These are phyloP conservation scores for Phaffia tasmanica DNA, from an alignment of 768 basidiomycete species.

Conservation along the genomic window DNA sequence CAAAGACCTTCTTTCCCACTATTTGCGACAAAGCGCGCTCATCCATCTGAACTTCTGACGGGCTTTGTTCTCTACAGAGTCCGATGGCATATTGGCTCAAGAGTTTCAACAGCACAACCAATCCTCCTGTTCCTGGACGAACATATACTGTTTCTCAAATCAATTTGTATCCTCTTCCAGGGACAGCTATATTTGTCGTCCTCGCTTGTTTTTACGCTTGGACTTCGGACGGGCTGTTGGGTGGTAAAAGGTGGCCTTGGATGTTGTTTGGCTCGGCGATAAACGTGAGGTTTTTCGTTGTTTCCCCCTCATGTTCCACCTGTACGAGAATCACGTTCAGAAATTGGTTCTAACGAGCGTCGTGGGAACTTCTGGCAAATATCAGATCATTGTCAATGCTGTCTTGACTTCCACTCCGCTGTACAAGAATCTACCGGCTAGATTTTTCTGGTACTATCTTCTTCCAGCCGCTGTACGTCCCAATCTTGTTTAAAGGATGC, in stretches of 20 bases:
- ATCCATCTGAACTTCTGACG: neutral
- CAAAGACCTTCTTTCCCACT: neutral
- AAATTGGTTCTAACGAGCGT: too few relatives aligned
- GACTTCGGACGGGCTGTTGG: neutral
- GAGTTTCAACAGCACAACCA: slow-evolving; percentile 5
- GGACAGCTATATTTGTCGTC: slow-evolving; percentile 6
- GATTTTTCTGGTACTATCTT: slow-evolving; percentile 2
- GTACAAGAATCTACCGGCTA: neutral
- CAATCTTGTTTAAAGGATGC: too few relatives aligned
- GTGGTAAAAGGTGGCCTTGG: slow-evolving; percentile 5
- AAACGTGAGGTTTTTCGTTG: too few relatives aligned
- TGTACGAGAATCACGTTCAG: too few relatives aligned
- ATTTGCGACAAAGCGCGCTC: neutral
- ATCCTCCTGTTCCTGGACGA: slow-evolving; percentile 8
- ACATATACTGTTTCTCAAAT: slow-evolving; percentile 9
- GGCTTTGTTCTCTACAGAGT: neutral
- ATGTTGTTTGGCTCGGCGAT: neutral
- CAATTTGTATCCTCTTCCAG: slow-evolving; percentile 7
- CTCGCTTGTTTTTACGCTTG: slow-evolving; percentile 1
- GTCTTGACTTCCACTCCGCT: slow-evolving; percentile 8
- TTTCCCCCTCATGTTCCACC: too few relatives aligned
- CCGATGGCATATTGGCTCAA: slow-evolving; percentile 20
- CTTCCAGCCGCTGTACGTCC: slow-evolving; percentile 5
- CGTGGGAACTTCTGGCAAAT: neutral
- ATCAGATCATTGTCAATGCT: slow-evolving; percentile 14